Base-by-base conservation (phyloP, 1,284 basidiomycete genomes). In the Butyriboletus appendiculatus region DNA sequence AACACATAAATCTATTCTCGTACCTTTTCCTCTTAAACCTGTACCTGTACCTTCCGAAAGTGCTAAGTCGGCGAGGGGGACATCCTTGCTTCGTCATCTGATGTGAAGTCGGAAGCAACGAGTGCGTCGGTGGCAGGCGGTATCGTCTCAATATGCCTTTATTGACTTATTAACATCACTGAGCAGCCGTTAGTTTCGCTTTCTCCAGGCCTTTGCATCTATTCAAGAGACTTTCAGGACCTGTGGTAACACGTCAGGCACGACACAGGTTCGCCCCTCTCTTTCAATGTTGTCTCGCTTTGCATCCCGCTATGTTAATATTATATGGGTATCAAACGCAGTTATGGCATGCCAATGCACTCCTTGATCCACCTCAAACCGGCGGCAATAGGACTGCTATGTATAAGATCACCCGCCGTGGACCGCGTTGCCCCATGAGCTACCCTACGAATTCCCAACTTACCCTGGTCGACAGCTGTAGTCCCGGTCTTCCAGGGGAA, bases 401-500 rank as follows among this genome's bases (percentile, higher is more conserved):
- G 26, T 50, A 60, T 52, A 57, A 59, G 49, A 30, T 33, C 44
- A n/a, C 20, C 20, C 15, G 34, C 16, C 10, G 11, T 28, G 33
- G 32, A 7, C 28, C 18, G 26, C 16, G 14, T n/a, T 14, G 11
- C 11, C 15, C 14, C 22, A 41, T 39, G 37, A 16, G 24, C 33
- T 10, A 15, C 30, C 32, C 32, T 46, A 57, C 59, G 57, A 40
- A 60, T 3, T 65, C 62, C 30, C 64, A 63, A 34, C 48, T 66
- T 38, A 66, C 64, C 10, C 48, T 63, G 15, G 45, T 60, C 38
- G 49, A 66, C 41, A 10, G 43, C 12, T 3, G 1, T 8, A 5
- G 20, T 11, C 45, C 24, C 33, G n/a, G 10, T 22, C 35, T 24
- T 35, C 20, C 37, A 20, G 45, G 34, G 2, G 42, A 45, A 7